Percentiles rank a stretch among this genome's conserved stretches.
phyloP scores from a whole-genome alignment of 2,329 filamentous ascomycete species.

The Venturia asperata region DNA sequence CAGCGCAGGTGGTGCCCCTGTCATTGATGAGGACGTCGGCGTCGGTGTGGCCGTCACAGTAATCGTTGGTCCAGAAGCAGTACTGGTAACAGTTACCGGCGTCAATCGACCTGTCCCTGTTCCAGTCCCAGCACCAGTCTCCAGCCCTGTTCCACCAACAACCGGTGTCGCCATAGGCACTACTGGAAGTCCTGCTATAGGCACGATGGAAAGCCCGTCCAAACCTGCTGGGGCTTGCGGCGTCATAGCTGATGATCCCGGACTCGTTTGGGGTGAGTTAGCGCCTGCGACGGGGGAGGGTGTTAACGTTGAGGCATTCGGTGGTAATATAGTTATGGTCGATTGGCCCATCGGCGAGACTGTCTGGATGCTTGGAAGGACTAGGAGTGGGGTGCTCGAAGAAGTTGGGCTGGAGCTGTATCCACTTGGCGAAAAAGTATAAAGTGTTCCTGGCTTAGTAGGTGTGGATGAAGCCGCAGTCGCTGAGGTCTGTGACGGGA shows the following conservation, averaged over 20 bases:
- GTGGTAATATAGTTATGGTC: constrained; percentile 1
- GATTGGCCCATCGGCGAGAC: neutral
- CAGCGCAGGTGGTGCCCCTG: neutral
- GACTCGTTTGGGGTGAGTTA: constrained; percentile 2
- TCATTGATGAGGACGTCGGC: neutral
- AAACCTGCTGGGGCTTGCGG: neutral
- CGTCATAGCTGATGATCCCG: neutral
- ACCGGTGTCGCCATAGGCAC: constrained; percentile 4
- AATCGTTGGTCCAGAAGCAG: neutral
- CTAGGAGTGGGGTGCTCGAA: neutral
- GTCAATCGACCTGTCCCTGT: neutral
- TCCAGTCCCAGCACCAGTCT: neutral
- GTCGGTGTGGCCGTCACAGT: neutral
- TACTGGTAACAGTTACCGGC: neutral
- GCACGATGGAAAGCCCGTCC: neutral
- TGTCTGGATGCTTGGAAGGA: neutral
- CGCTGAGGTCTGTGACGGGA: neutral
- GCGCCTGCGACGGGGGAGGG: neutral
- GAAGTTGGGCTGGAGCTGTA: neutral
- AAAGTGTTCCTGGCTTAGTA: neutral
- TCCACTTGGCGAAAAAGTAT: neutral
- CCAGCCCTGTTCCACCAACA: neutral
- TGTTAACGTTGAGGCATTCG: neutral
- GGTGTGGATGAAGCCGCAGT: neutral
- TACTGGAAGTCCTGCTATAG: neutral